Percentiles rank a stretch among this genome's conserved stretches.
These are phyloP conservation scores for Staphylotrichum longicolle DNA, from an alignment of 495 filamentous ascomycete species.

Conservation along the genomic window DNA sequence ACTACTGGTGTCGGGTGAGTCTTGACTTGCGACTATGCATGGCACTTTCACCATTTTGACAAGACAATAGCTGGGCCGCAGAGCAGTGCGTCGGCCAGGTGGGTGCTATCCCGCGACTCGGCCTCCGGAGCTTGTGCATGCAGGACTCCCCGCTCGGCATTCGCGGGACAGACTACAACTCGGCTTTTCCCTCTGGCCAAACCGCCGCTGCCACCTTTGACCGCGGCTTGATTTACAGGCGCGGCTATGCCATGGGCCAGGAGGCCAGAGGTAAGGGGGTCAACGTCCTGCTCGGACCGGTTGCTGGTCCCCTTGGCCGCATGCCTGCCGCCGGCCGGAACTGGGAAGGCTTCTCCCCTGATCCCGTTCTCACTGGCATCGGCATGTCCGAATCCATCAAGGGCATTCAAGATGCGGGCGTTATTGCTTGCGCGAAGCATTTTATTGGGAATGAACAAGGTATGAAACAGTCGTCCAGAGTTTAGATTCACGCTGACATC, in stretches of 20 bases:
- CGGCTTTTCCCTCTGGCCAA: constrained; percentile 77
- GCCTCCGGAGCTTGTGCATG: constrained; percentile 77
- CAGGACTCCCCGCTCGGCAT: constrained; percentile 89
- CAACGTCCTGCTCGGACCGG: constrained; percentile 83
- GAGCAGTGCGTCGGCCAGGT: constrained; percentile 79
- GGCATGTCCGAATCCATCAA: constrained; percentile 71
- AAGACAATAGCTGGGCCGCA: constrained; percentile 60
- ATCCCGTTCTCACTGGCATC: constrained; percentile 73
- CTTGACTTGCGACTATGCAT: neutral
- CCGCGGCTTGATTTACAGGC: constrained; percentile 64
- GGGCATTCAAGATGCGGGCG: constrained; percentile 79
- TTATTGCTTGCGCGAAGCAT: constrained; percentile 82
- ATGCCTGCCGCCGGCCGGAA: constrained; percentile 78
- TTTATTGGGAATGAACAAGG: constrained; percentile 68
- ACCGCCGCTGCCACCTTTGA: constrained; percentile 80
- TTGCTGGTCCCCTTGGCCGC: constrained; percentile 80
- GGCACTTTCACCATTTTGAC: constrained; percentile 22
- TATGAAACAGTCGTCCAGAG: constrained; percentile 15
- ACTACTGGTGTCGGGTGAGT: constrained; percentile 79
- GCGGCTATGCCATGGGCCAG: constrained; percentile 75
- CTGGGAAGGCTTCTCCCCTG: constrained; percentile 80
- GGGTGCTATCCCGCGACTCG: constrained; percentile 70
- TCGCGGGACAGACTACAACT: constrained; percentile 70
- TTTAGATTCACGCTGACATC: constrained; percentile 12
- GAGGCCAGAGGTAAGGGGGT: constrained; percentile 82